Conservation (phyloP, 169 alveolate species). For the Cryptosporidium xiaoi region DNA sequence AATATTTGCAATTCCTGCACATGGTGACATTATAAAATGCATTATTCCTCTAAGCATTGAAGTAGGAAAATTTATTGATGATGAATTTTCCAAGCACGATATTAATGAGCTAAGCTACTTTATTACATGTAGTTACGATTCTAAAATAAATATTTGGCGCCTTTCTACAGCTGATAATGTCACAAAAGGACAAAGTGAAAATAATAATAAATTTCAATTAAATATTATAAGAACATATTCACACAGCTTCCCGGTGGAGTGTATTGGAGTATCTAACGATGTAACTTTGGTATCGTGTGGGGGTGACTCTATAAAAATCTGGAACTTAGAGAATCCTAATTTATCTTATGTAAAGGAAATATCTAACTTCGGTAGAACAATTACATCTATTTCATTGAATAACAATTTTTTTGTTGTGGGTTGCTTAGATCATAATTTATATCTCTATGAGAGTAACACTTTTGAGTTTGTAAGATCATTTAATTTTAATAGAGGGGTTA, state of each 20-base stretch:
- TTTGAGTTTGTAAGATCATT: conserved; percentile 36
- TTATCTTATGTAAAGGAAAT: conserved; percentile 2
- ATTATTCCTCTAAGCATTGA: conserved; percentile 11
- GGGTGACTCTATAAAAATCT: conserved; percentile 46
- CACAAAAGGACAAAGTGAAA: not conserved
- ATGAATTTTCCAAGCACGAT: not conserved
- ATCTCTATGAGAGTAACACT: conserved; percentile 8
- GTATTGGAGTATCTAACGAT: conserved; percentile 14
- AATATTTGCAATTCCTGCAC: conserved; percentile 2
- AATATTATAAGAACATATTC: not conserved
- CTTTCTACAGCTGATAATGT: not conserved
- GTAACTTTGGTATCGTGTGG: conserved; percentile 35
- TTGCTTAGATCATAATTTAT: conserved; percentile 59
- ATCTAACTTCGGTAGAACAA: conserved; percentile 38
- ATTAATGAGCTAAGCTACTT: not conserved
- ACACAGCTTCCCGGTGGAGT: conserved; percentile 52
- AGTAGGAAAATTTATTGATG: not conserved
- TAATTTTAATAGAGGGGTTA: conserved; percentile 11
- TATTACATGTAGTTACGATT: conserved; percentile 65
- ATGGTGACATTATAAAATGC: conserved; percentile 25
- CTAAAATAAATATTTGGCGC: conserved; percentile 49
- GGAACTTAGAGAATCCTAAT: conserved; percentile 19
- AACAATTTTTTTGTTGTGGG: conserved; percentile 35
- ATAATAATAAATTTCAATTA: not conserved
- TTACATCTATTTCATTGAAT: conserved; percentile 25